Base-by-base conservation (phyloP, 2,329 filamentous ascomycete genomes). In the Rosellinia necatrix region DNA sequence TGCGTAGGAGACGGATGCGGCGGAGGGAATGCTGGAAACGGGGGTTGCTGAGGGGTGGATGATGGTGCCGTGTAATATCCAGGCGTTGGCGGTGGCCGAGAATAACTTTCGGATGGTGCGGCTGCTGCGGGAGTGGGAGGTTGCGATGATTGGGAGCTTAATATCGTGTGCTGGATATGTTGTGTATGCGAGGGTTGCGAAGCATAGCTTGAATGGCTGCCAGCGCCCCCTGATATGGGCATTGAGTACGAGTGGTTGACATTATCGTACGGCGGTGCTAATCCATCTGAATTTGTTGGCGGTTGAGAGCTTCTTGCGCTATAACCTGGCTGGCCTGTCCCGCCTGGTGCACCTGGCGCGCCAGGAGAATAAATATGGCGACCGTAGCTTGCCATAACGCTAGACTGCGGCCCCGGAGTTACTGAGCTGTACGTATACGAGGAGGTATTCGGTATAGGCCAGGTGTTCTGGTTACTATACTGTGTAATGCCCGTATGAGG, bases 181-280 rank as follows among this genome's bases (percentile, higher is more conserved):
- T 66, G 62, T 13, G 66, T 63, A 32, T 72, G 74, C 44, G 69
- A 68, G 40, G 66, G 65, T 52, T 72, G 69, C 64, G 70, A 64
- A 40, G 64, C 38, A 21, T 60, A 58, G 57, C 61, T 71, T 21
- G 69, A 71, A 49, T 75, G 72, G 35, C 68, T 67, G 32, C 70
- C 68, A 27, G 75, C 72, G 15, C 81, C 78, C 50, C 82, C 81
- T 9, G 81, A 79, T 68, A 86, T 79, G 15, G 83, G 76, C 62
- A 82, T 81, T 58, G 85, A 80, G 70, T 87, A 91, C 29, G 85
- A 78, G 40, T 86, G 82, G 58, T 88, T 80, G 62, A 86, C 84
- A 59, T 84, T 78, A 61, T 89, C 87, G 72, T 87, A 91, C 6
- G 87, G 81, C 57, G 88, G 79, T 58, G 88, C 82, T 51, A 92